These are phyloP conservation scores for Claviceps monticola DNA, from an alignment of 2,329 filamentous ascomycete genomes.

Conservation along the genomic window DNA sequence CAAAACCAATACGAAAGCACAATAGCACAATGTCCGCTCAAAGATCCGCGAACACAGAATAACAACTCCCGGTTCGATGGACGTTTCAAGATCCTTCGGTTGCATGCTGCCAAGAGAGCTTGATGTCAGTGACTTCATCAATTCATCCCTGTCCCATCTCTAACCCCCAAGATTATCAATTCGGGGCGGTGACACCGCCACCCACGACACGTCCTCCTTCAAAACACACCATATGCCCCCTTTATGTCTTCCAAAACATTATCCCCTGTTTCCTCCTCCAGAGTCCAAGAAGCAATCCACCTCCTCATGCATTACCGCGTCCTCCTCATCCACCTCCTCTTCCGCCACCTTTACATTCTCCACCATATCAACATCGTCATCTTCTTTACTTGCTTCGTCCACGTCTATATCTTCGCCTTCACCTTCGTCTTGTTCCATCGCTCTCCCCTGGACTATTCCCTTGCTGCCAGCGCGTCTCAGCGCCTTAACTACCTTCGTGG, in stretches of 20 bases:
- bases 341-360: slow-evolving; percentile 8
- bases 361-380: slow-evolving; percentile 8
- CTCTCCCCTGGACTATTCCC: slow-evolving; percentile 10
- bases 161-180: not conserved
- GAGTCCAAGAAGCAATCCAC: slow-evolving; percentile 1
- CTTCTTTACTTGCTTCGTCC: slow-evolving; percentile 8
- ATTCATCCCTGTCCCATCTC: not conserved
- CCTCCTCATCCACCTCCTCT: not conserved
- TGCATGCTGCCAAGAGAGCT: not conserved
- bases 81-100: not conserved
- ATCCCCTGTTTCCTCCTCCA: not conserved
- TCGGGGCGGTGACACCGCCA: too few species aligned
- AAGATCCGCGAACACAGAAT: not conserved
- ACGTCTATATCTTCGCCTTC: not conserved
- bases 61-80: not conserved
- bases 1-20: not conserved
- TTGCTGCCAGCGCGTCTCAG: slow-evolving; percentile 12
- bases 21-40: not conserved
- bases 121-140: not conserved
- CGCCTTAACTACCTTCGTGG: slow-evolving; percentile 19
- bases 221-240: not conserved
- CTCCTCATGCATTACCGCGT: not conserved
- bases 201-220: not conserved
- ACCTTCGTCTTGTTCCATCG: slow-evolving; percentile 2
- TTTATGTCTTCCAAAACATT: not conserved